These are phyloP conservation scores for Gossypioides kirkii DNA, from an alignment of 345 rosid genomes.

Conservation along the genomic window DNA sequence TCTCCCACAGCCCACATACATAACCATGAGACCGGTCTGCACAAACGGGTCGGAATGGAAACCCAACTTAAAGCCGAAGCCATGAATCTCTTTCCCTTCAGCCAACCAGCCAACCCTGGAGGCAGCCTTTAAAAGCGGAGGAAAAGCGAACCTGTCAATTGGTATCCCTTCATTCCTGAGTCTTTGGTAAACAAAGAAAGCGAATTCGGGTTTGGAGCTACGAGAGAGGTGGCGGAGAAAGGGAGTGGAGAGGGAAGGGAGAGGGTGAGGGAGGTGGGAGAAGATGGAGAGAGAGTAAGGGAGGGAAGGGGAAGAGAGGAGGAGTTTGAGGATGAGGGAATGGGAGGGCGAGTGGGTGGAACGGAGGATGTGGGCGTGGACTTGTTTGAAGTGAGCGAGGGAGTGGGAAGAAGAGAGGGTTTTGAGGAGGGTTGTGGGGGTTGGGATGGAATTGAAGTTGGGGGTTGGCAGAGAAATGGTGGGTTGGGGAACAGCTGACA, in stretches of 20 bases:
- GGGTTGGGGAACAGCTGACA: slow-evolving; percentile 14
- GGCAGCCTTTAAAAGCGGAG: slow-evolving; percentile 41
- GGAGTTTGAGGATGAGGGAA: slow-evolving; percentile 31
- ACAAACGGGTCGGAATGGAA: slow-evolving; percentile 50
- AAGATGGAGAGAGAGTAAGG: slow-evolving; percentile 46
- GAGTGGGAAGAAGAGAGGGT: slow-evolving; percentile 32
- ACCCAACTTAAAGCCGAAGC: slow-evolving; percentile 41
- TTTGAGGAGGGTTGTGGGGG: slow-evolving; percentile 13
- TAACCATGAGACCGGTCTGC: slow-evolving; percentile 39
- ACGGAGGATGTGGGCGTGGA: slow-evolving; percentile 47
- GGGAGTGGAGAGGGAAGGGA: slow-evolving; percentile 28
- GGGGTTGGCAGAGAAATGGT: slow-evolving; percentile 10
- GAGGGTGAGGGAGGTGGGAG: slow-evolving; percentile 24
- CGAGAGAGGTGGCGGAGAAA: slow-evolving; percentile 43
- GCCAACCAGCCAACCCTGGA: slow-evolving; percentile 34
- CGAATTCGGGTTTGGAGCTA: slow-evolving; percentile 20
- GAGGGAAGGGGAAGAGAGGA: slow-evolving; percentile 35
- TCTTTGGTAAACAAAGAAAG: slow-evolving; percentile 32
- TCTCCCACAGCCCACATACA: slow-evolving; percentile 39
- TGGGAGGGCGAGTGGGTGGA: slow-evolving; percentile 18
- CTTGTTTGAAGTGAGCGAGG: slow-evolving; percentile 36
- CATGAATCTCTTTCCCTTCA: slow-evolving; percentile 58
- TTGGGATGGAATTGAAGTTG: not conserved
- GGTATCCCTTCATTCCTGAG: slow-evolving; percentile 28
- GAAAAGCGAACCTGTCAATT: slow-evolving; percentile 45